Conservation (phyloP, 305 asterid species). For the Plantago lanceolata region DNA sequence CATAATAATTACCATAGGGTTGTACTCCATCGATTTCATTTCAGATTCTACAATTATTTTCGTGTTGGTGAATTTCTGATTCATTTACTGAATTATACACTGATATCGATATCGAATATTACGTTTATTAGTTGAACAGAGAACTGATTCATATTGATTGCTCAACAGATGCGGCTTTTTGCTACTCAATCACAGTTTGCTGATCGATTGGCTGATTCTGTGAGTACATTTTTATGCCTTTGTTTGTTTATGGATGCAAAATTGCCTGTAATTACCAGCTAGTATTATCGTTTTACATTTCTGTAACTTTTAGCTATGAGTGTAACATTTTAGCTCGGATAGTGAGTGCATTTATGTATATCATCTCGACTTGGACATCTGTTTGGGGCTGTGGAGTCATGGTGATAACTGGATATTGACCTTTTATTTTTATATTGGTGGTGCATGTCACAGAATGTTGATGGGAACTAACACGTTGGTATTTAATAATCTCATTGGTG, state of each 20-base stretch:
- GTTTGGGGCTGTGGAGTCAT: slow-evolving; percentile 14
- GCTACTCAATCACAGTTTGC: slow-evolving; percentile 75
- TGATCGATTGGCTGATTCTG: slow-evolving; percentile 89
- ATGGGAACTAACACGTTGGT: slow-evolving; percentile 3
- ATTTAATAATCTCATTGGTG: slow-evolving; percentile 9
- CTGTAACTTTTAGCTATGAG: no score
- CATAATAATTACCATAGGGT: no score
- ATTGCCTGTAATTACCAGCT: background rate
- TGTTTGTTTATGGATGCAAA: background rate
- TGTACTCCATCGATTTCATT: no score
- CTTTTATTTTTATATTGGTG: background rate
- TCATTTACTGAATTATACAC: no score
- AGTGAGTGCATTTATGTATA: no score
- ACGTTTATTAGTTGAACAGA: no score
- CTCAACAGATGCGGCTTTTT: slow-evolving; percentile 79
- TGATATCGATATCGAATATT: no score
- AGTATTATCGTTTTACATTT: no score
- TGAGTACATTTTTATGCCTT: slow-evolving; percentile 33
- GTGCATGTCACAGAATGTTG: slow-evolving; percentile 10
- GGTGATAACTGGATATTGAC: background rate
- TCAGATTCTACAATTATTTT: background rate
- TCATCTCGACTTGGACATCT: background rate
- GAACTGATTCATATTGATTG: slow-evolving; percentile 15
- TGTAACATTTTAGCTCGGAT: no score
- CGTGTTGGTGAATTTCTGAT: slow-evolving; percentile 9